Evolutionary conservation across 495 filamentous ascomycete genomes (phyloP).

Genomic region (Hapsidospora chrysogenum): DNA sequence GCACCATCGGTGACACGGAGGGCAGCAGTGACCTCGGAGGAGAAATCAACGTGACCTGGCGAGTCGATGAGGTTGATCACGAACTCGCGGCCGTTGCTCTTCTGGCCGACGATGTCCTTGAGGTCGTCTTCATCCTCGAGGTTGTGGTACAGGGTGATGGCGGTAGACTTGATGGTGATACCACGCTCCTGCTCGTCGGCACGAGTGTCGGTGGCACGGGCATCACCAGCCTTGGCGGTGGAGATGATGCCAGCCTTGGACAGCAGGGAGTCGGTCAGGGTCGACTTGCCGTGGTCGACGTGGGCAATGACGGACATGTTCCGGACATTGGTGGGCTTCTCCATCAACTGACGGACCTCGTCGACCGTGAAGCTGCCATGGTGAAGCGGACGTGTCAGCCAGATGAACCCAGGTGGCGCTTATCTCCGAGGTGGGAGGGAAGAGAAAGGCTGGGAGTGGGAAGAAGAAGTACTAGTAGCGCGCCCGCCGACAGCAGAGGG

Average conservation of each 20-base stretch:
- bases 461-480: not conserved
- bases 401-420: slow-evolving; percentile 10
- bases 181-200: slow-evolving; percentile 97
- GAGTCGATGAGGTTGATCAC: slow-evolving; percentile 99
- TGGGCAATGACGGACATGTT: slow-evolving; percentile 99
- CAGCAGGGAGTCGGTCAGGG: slow-evolving; percentile 95
- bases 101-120: slow-evolving; percentile 81
- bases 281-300: slow-evolving; percentile 99
- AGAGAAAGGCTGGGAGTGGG: slow-evolving; percentile 1
- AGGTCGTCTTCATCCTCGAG: slow-evolving; percentile 70
- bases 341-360: slow-evolving; percentile 94
- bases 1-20: slow-evolving; percentile 99
- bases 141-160: slow-evolving; percentile 92
- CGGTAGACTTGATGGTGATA: slow-evolving; percentile 99
- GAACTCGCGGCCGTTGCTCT: slow-evolving; percentile 81
- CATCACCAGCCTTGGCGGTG: slow-evolving; percentile 88
- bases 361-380: slow-evolving; percentile 89
- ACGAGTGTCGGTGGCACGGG: slow-evolving; percentile 92
- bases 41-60: slow-evolving; percentile 99
- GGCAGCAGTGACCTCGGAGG: slow-evolving; percentile 96
- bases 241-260: slow-evolving; percentile 99
- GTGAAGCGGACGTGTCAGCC: slow-evolving; percentile 14
- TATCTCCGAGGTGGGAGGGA: slow-evolving; percentile 28
- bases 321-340: slow-evolving; percentile 94
- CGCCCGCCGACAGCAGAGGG: not conserved